phyloP scores from a whole-genome alignment of 1,139 yeast genomes.

The Magnusiomyces tetraspermus region DNA sequence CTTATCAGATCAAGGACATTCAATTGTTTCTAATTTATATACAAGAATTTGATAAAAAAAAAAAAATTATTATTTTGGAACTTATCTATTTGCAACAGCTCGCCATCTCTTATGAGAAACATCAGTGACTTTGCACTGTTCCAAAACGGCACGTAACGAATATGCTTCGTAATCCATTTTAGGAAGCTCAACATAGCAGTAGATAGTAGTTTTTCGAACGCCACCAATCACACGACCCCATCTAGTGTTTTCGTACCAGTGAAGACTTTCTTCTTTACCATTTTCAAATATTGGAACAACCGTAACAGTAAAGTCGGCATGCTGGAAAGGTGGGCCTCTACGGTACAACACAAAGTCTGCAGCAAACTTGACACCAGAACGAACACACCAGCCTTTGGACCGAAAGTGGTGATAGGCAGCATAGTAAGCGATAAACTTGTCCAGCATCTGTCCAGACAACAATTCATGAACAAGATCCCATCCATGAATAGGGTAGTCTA shows the following conservation, averaged over 20 bases:
- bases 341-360: slow-evolving; percentile 71
- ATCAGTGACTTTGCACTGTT: neutral
- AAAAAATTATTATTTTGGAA: neutral
- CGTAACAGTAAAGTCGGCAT: slow-evolving; percentile 71
- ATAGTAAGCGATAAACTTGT: slow-evolving; percentile 38
- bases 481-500: slow-evolving; percentile 11
- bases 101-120: neutral
- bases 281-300: slow-evolving; percentile 39
- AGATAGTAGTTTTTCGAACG: slow-evolving; percentile 68
- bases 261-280: slow-evolving; percentile 58
- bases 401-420: slow-evolving; percentile 80
- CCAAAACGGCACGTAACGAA: neutral
- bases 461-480: slow-evolving; percentile 13
- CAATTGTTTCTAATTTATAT: too few relatives aligned
- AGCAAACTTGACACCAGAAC: slow-evolving; percentile 88
- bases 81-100: neutral
- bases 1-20: too few relatives aligned
- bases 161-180: neutral
- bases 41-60: too few relatives aligned
- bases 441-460: slow-evolving; percentile 8
- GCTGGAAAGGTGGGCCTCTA: slow-evolving; percentile 91
- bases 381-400: slow-evolving; percentile 89
- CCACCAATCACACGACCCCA: slow-evolving; percentile 76
- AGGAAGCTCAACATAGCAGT: slow-evolving; percentile 57
- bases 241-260: slow-evolving; percentile 61